Percentiles rank a stretch among this genome's conserved stretches.
phyloP scores from a whole-genome alignment of 257 asterid genomes.

The Salvia rosmarinus region DNA sequence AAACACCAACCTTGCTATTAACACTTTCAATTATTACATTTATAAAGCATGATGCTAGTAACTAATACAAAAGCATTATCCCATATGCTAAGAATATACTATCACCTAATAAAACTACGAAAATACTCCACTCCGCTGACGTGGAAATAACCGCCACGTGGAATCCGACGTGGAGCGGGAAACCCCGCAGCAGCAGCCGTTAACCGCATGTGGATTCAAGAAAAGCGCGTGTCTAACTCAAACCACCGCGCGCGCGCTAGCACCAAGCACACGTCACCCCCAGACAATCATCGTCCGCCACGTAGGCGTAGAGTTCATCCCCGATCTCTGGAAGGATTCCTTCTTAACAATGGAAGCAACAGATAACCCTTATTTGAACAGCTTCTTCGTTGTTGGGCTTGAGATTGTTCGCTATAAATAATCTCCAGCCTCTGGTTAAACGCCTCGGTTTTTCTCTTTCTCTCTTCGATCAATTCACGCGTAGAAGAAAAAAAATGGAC shows the following conservation, averaged over 20 bases:
- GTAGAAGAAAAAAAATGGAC: constrained; percentile 30
- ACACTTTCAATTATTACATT: too few species aligned
- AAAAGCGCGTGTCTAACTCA: constrained; percentile 49
- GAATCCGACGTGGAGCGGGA: constrained; percentile 34
- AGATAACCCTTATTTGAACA: not conserved
- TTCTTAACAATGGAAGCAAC: not conserved
- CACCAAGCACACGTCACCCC: constrained; percentile 37
- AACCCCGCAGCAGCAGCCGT: not conserved
- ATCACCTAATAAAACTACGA: not conserved
- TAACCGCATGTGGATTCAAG: constrained; percentile 36
- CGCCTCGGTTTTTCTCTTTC: not conserved
- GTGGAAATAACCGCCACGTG: constrained; percentile 1
- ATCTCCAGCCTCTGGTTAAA: constrained; percentile 27
- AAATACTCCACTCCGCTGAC: constrained; percentile 4
- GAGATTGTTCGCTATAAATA: not conserved
- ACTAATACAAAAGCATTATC: not conserved
- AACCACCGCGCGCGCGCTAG: constrained; percentile 35
- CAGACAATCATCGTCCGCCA: constrained; percentile 39
- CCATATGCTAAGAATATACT: not conserved
- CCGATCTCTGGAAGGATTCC: constrained; percentile 4
- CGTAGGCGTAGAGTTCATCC: constrained; percentile 33
- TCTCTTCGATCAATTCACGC: not conserved
- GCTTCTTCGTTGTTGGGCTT: constrained; percentile 27
- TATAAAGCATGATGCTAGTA: too few species aligned
- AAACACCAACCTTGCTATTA: not conserved